Evolutionary conservation across 2,329 filamentous ascomycete species (phyloP).

Genomic region (Cladosporium phlei): DNA sequence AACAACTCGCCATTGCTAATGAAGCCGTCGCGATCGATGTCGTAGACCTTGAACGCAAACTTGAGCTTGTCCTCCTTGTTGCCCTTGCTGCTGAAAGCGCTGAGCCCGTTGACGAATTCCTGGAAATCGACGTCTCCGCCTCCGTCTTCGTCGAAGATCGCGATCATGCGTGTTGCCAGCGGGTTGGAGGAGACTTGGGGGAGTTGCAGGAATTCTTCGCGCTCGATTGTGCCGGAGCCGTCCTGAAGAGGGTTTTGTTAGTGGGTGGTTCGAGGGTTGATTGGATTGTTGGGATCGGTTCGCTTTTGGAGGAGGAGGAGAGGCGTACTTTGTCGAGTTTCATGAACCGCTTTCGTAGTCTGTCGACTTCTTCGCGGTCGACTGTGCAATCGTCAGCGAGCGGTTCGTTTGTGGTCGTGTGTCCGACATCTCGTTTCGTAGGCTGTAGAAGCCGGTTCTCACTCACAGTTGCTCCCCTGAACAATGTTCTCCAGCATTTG

Average conservation of each 20-base stretch:
- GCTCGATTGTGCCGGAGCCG: conserved; percentile 96
- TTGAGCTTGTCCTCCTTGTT: conserved; percentile 98
- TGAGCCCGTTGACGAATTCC: conserved; percentile 93
- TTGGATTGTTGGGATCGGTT: background rate
- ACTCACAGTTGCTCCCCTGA: conserved; percentile 88
- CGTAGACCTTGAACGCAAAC: conserved; percentile 99
- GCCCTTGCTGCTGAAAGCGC: conserved; percentile 93
- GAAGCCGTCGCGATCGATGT: conserved; percentile 96
- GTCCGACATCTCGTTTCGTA: background rate
- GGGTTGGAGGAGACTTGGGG: conserved; percentile 98
- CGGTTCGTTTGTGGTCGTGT: background rate
- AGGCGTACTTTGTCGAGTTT: conserved; percentile 86
- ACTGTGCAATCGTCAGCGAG: conserved; percentile 51
- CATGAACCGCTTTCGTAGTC: conserved; percentile 96
- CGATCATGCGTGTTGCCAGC: conserved; percentile 96
- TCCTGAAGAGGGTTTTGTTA: conserved; percentile 55
- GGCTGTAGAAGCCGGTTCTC: background rate
- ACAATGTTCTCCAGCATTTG: conserved; percentile 91
- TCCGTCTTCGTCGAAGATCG: conserved; percentile 97
- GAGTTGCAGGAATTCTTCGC: conserved; percentile 94
- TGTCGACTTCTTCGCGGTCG: conserved; percentile 93
- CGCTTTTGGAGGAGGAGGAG: background rate
- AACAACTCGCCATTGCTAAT: conserved; percentile 99
- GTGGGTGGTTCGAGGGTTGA: background rate
- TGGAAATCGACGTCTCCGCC: conserved; percentile 98